Conservation (phyloP, 495 filamentous ascomycete genomes). For the Neurospora tetrasperma region DNA sequence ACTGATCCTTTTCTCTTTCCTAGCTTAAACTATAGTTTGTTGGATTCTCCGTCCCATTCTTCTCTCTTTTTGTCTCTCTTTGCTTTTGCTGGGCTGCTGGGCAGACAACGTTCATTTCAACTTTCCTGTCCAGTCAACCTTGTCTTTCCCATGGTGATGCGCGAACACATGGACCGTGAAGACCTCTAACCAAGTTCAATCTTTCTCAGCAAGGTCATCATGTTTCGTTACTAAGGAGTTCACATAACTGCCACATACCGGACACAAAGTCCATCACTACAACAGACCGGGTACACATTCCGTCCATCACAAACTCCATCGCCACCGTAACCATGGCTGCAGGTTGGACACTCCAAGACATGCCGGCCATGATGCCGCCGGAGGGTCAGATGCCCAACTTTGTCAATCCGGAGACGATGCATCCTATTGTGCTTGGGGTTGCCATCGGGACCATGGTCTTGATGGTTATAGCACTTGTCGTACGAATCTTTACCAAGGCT, state of each 20-base stretch:
- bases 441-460: slow-evolving; percentile 13
- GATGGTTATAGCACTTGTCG: slow-evolving; percentile 6
- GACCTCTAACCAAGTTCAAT: background rate
- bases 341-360: slow-evolving; percentile 3
- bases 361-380: slow-evolving; percentile 20
- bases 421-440: slow-evolving; percentile 10
- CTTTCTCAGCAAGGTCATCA: background rate
- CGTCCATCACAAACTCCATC: background rate
- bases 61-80: background rate
- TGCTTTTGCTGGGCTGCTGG: background rate
- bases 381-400: slow-evolving; percentile 13
- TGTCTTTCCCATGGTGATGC: background rate
- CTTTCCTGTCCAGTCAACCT: background rate
- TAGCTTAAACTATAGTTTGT: background rate
- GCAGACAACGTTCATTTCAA: background rate
- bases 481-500: slow-evolving; percentile 16
- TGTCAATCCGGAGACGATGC: slow-evolving; percentile 12
- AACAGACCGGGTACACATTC: background rate
- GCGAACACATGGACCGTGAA: background rate
- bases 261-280: background rate
- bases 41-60: background rate
- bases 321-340: background rate
- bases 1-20: background rate
- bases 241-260: background rate
- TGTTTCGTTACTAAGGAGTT: slow-evolving; percentile 1